Percentiles rank a stretch among this genome's conserved stretches.
These are phyloP conservation scores for Aspergillus asperescens DNA, from an alignment of 495 filamentous ascomycete species.

Conservation along the genomic window DNA sequence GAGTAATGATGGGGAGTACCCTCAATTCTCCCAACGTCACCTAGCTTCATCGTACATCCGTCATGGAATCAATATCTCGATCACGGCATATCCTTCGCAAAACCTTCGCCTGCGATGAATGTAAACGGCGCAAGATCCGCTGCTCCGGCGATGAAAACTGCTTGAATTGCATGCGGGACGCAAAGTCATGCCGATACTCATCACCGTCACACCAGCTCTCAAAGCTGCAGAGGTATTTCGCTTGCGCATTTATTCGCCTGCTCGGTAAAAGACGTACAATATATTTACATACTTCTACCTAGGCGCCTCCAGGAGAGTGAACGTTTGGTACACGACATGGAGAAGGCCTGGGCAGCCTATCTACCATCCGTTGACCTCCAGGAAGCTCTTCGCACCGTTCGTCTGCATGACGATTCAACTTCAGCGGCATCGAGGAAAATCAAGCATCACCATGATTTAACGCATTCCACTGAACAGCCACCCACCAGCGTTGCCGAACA, in stretches of 20 bases:
- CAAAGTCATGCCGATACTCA: constrained; percentile 19
- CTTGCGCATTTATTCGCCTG: background rate
- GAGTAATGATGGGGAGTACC: background rate
- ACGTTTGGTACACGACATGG: constrained; percentile 8
- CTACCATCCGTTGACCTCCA: constrained; percentile 18
- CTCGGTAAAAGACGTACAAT: background rate
- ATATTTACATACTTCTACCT: background rate
- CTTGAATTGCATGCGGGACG: constrained; percentile 17
- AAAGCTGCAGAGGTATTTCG: constrained; percentile 12
- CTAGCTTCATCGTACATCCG: background rate
- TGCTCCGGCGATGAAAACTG: constrained; percentile 22
- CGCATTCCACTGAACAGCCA: constrained; percentile 18
- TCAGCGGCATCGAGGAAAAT: background rate
- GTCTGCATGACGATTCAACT: background rate
- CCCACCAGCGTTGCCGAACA: constrained; percentile 15
- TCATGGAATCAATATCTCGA: constrained; percentile 3
- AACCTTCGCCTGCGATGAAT: constrained; percentile 20
- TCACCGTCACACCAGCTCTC: constrained; percentile 16
- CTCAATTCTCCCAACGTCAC: too few species aligned
- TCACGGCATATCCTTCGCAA: constrained; percentile 18
- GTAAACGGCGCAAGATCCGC: constrained; percentile 21
- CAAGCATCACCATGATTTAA: constrained; percentile 9
- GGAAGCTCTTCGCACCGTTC: constrained; percentile 13
- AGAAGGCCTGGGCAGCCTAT: constrained; percentile 16
- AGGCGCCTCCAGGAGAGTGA: constrained; percentile 19